Base-by-base conservation (phyloP, 768 basidiomycete species). In the Termitomyces sp. region DNA sequence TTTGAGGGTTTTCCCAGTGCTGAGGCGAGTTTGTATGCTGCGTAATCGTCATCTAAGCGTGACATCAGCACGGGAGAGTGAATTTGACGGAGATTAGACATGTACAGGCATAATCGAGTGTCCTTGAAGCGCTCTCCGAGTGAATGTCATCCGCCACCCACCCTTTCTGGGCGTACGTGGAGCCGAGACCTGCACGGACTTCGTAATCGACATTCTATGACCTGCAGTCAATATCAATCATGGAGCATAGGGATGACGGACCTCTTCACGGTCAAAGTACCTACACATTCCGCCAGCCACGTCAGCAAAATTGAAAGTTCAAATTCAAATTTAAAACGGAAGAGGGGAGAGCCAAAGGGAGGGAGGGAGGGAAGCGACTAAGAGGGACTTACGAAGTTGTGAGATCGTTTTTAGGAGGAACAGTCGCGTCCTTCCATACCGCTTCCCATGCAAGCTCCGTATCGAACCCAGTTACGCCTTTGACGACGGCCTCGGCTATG, bases 101-200 rank as follows among this genome's bases (percentile, higher is more conserved):
- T 38, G 24, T 54, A 90, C 90, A 93, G 0, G 91, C 84, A 68
- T 92, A 92, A 67, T 87, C 90, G 7, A 93, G 77, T 0, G 90
- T 94, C 51, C 91, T 79, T 16, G 90, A 91, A 15, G 82, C 91
- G 33, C 90, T 84, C 67, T 93, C 91, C 0, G 90, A 88, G 68
- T 93, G 91, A 18, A 90, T 71, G 63, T 94, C 90, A 57, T 86
- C 80, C 1, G 88, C 91, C 1, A 93, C 91, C 85, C 87, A 94
- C 8, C 90, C 91, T 18, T 82, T 79, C 28, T 78, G 69, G 11
- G 75, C 62, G 24, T 92, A 94, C n/a, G 84, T 82, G 0, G 87
- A 83, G 0, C 85, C 84, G 22, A 93, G 74, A 0, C 92, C 92
- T 0, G 92, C 91, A 33, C 91, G 85, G 7, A 86, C 91, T 79